phyloP scores from a whole-genome alignment of 805 yeast genomes.

The Spathaspora girioi region DNA sequence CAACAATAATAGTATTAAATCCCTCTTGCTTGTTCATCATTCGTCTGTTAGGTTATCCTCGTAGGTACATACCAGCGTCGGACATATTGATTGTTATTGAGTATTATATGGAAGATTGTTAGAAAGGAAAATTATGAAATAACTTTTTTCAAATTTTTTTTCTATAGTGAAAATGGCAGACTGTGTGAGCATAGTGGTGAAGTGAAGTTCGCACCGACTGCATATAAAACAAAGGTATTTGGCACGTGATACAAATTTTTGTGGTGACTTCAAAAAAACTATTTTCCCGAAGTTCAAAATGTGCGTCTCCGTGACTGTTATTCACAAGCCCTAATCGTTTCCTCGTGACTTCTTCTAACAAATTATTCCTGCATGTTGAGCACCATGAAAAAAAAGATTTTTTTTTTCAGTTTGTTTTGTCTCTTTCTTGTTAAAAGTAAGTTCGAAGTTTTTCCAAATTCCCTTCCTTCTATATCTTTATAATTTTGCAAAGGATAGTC shows the following conservation, averaged over 20 bases:
- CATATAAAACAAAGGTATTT: background rate
- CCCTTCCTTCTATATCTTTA: conserved; percentile 2
- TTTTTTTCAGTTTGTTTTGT: background rate
- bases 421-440: background rate
- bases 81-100: conserved; percentile 21
- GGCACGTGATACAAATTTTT: background rate
- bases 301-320: conserved; percentile 1
- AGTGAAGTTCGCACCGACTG: background rate
- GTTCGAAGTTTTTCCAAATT: background rate
- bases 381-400: background rate
- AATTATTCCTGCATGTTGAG: background rate
- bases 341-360: background rate
- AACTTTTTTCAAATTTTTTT: conserved; percentile 1
- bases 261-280: background rate
- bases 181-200: background rate
- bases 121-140: background rate
- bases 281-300: background rate
- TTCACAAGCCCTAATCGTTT: background rate
- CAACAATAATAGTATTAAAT: too few relatives aligned
- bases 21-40: background rate
- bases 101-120: background rate
- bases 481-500: conserved; percentile 69
- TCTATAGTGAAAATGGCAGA: background rate
- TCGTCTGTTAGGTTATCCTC: background rate
- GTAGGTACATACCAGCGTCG: conserved; percentile 31